Conservation (phyloP, 2,329 filamentous ascomycete genomes). For the Cladosporium sp. region DNA sequence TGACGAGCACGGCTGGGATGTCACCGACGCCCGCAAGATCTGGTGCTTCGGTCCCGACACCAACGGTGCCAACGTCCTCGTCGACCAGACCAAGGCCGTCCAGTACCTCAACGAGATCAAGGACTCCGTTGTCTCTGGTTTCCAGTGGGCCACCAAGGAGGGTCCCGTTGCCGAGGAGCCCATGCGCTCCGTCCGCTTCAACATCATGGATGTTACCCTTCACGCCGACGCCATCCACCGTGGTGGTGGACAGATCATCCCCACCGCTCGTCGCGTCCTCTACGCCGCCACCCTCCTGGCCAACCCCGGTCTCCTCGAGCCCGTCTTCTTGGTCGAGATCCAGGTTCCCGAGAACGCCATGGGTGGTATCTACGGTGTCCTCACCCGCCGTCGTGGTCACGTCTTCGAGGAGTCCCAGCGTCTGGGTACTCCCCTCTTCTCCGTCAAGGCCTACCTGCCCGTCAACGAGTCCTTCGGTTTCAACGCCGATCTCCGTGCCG, state of each 20-base stretch:
- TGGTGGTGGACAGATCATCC: slow-evolving; percentile 98
- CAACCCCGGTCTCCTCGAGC: slow-evolving; percentile 87
- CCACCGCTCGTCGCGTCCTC: slow-evolving; percentile 93
- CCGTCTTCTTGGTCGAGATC: slow-evolving; percentile 98
- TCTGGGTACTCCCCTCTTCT: slow-evolving; percentile 97
- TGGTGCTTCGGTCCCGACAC: slow-evolving; percentile 99
- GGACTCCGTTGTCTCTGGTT: slow-evolving; percentile 98
- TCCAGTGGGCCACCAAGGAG: slow-evolving; percentile 99
- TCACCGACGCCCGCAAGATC: slow-evolving; percentile 99
- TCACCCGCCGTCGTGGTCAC: slow-evolving; percentile 96
- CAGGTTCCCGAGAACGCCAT: slow-evolving; percentile 97
- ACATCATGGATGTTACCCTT: slow-evolving; percentile 98
- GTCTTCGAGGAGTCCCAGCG: slow-evolving; percentile 98
- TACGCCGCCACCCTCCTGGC: slow-evolving; percentile 90
- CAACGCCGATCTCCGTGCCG: slow-evolving; percentile 91
- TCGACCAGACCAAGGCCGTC: slow-evolving; percentile 99
- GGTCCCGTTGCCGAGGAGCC: slow-evolving; percentile 97
- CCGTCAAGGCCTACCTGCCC: slow-evolving; percentile 94
- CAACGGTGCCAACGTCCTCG: slow-evolving; percentile 93
- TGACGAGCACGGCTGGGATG: slow-evolving; percentile 98
- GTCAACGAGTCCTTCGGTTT: slow-evolving; percentile 99
- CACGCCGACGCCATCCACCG: slow-evolving; percentile 99
- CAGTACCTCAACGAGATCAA: slow-evolving; percentile 99
- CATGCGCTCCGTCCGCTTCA: slow-evolving; percentile 95
- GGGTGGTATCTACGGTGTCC: slow-evolving; percentile 99